Conservation (phyloP, 2,329 filamentous ascomycete species). For the Neopestalotiopsis rosae region DNA sequence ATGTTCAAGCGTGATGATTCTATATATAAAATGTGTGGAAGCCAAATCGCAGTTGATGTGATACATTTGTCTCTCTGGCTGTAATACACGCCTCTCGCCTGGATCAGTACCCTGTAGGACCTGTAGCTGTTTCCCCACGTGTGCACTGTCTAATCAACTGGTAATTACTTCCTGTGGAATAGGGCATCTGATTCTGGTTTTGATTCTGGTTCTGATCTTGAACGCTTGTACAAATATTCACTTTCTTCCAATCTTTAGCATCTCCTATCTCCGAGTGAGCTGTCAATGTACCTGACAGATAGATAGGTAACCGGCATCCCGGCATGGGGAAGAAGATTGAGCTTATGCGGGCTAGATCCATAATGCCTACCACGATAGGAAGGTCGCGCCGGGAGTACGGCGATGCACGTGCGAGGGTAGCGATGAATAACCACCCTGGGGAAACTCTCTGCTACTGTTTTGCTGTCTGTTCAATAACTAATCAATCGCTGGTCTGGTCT, state of each 20-base stretch:
- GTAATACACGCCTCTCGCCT: too few species aligned
- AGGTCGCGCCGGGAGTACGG: slow-evolving; percentile 6
- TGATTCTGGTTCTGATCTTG: background rate
- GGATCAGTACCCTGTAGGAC: too few species aligned
- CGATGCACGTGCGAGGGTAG: slow-evolving; percentile 5
- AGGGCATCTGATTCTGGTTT: background rate
- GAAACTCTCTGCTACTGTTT: background rate
- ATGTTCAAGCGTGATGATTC: too few species aligned
- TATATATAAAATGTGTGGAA: too few species aligned
- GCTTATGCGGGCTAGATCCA: slow-evolving; percentile 14
- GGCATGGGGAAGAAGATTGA: slow-evolving; percentile 7
- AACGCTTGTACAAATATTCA: background rate
- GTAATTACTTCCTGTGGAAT: too few species aligned
- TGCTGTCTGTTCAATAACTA: too few species aligned
- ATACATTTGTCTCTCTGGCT: too few species aligned
- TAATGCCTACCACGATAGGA: slow-evolving; percentile 8
- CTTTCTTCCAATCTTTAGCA: background rate
- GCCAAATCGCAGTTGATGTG: too few species aligned
- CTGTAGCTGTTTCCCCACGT: too few species aligned
- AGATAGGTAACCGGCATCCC: slow-evolving; percentile 8
- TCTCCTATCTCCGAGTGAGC: slow-evolving; percentile 4
- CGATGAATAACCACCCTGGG: background rate
- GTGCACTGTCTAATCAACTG: too few species aligned
- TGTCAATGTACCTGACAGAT: slow-evolving; percentile 10
- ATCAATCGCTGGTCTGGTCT: background rate